Percentiles rank a stretch among this genome's conserved stretches.
Conservation (phyloP, 108 stramenopile genomes). For the Nitzschia sp. region DNA sequence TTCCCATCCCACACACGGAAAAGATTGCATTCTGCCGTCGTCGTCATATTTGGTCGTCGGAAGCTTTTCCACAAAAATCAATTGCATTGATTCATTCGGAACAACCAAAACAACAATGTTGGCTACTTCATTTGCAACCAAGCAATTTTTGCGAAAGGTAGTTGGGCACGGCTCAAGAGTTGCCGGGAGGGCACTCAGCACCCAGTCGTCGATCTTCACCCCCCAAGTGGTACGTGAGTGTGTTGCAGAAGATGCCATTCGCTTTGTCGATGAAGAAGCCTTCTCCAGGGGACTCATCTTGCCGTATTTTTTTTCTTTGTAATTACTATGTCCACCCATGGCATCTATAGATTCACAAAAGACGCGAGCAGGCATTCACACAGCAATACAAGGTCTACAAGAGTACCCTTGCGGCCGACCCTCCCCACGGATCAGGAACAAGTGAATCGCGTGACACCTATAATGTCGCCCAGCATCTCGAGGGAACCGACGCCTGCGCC, state of each 20-base stretch:
- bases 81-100: no score
- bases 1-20: no score
- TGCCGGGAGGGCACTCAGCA: conserved; percentile 18
- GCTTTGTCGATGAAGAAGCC: no score
- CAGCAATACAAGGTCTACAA: conserved; percentile 10
- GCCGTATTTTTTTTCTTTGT: no score
- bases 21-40: no score
- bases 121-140: conserved; percentile 16
- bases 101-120: conserved; percentile 18
- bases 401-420: neutral
- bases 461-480: conserved; percentile 66
- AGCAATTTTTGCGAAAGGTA: conserved; percentile 9
- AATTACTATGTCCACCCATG: no score
- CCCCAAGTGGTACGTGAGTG: conserved; percentile 3
- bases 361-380: neutral
- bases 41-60: no score
- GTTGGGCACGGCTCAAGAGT: conserved; percentile 18
- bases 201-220: conserved; percentile 13
- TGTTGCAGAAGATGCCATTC: no score
- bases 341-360: neutral
- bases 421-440: neutral
- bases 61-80: no score
- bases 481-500: conserved; percentile 74
- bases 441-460: conserved; percentile 71
- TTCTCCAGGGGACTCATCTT: no score